Evolutionary conservation across 2,329 filamentous ascomycete species (phyloP), one percentile per base, ranked within the genome.

Genomic region (Paecilomyces formosus): DNA sequence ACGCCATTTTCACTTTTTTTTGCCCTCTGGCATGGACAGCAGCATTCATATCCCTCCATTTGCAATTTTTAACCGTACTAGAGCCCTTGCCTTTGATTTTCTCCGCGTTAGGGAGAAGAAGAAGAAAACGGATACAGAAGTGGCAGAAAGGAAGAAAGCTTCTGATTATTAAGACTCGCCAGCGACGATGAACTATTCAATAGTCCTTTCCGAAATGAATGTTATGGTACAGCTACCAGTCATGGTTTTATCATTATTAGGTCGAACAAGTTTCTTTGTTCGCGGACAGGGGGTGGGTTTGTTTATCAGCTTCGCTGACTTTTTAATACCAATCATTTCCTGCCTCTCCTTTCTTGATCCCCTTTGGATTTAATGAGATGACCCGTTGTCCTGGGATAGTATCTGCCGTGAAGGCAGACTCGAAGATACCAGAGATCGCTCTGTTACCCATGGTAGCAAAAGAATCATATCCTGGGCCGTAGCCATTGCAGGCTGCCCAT

Each of bases 391-490:
- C 82, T 0, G 84, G 84, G 53, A 85, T 76, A 2, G 74, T 75
- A 59, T 81, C 78, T 33, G 79, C 79, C 12, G 79, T 82, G 60
- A 81, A 79, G 15, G 80, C 78, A 39, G 78, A 76, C 68, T 87
- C 84, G 63, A 87, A 87, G 1, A 79, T 79, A 12, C 84, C 84
- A 4, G 81, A 82, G 45, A 87, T 79, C 3, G 81, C 81, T 52
- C 84, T 72, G 62, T 78, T 77, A 5, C 82, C 82, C 51, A 85
- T 74, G 31, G 74, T 69, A 2, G 64, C 63, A 61, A 87, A 85
- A 35, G 82, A 84, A 64, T 85, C 79, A 65, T 81, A 86, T 15
- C 66, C 69, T 1, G 69, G 67, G 0, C 66, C 63, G 12, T 74
- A 62, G 4, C 81, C 81, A 64, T 82, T 82, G 35, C 80, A 75